These are phyloP conservation scores for Rhynchosporium graminicola DNA, from an alignment of 2,329 filamentous ascomycete species.

Conservation along the genomic window DNA sequence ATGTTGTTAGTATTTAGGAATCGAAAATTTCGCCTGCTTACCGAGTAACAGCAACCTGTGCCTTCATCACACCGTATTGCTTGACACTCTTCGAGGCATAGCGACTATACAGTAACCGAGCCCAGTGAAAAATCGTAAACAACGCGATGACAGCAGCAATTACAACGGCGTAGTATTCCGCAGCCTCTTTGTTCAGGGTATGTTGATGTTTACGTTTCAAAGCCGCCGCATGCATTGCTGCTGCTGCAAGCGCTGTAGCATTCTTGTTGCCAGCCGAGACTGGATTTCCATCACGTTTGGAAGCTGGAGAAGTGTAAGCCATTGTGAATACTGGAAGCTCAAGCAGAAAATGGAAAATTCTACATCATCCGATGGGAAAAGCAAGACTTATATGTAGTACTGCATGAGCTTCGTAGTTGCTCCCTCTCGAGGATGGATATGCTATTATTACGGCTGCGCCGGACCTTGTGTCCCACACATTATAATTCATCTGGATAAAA, in stretches of 20 bases:
- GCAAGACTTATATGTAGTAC: background rate
- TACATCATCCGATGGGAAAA: background rate
- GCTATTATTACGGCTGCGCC: background rate
- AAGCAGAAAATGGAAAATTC: background rate
- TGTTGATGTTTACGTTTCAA: constrained; percentile 15
- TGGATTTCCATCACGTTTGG: background rate
- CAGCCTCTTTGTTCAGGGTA: constrained; percentile 20
- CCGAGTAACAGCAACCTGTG: constrained; percentile 27
- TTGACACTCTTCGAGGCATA: constrained; percentile 25
- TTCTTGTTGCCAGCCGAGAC: constrained; percentile 16
- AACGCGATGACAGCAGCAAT: constrained; percentile 30
- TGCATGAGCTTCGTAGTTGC: background rate
- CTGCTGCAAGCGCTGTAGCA: constrained; percentile 21
- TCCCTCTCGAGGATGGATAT: background rate
- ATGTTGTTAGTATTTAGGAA: background rate
- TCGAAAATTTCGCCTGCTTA: constrained; percentile 6
- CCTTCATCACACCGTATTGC: constrained; percentile 25
- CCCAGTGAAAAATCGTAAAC: constrained; percentile 32
- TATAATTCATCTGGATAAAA: constrained; percentile 6
- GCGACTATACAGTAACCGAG: constrained; percentile 27
- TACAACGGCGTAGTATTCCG: constrained; percentile 30
- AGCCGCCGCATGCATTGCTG: constrained; percentile 17
- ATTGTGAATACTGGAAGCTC: background rate
- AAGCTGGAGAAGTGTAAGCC: constrained; percentile 19
- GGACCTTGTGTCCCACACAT: background rate